Conservation (phyloP, 768 basidiomycete species). For the Hericium rajendrae region DNA sequence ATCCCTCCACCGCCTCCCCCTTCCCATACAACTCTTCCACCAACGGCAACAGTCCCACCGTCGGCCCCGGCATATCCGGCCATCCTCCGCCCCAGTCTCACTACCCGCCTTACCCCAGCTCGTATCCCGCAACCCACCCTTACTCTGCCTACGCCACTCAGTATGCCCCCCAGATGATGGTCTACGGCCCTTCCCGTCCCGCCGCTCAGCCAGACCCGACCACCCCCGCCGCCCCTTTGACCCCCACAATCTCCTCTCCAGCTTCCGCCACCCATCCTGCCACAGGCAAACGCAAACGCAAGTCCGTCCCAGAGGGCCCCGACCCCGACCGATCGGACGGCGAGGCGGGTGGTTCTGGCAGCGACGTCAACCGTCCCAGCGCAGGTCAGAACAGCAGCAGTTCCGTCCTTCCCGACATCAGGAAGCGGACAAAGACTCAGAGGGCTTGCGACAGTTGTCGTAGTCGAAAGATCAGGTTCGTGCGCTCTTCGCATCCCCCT, state of each 20-base stretch:
- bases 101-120: constrained; percentile 31
- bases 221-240: constrained; percentile 19
- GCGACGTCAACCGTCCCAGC: constrained; percentile 29
- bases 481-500: background rate
- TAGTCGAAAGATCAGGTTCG: constrained; percentile 76
- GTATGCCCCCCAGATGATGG: constrained; percentile 47
- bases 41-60: constrained; percentile 27
- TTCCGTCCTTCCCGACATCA: constrained; percentile 40
- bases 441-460: constrained; percentile 90
- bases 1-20: constrained; percentile 32
- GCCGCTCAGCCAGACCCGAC: constrained; percentile 27
- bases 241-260: constrained; percentile 21
- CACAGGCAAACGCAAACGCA: constrained; percentile 54
- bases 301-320: constrained; percentile 23
- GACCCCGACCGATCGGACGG: constrained; percentile 47
- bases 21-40: constrained; percentile 24
- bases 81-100: constrained; percentile 43
- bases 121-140: constrained; percentile 30
- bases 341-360: constrained; percentile 41
- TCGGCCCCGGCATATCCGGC: constrained; percentile 28
- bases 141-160: constrained; percentile 39
- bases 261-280: constrained; percentile 8
- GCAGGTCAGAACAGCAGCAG: constrained; percentile 12
- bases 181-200: constrained; percentile 42
- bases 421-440: constrained; percentile 89